Evolutionary conservation across 2,329 filamentous ascomycete species (phyloP).

Genomic region (Ophiostoma australiae): DNA sequence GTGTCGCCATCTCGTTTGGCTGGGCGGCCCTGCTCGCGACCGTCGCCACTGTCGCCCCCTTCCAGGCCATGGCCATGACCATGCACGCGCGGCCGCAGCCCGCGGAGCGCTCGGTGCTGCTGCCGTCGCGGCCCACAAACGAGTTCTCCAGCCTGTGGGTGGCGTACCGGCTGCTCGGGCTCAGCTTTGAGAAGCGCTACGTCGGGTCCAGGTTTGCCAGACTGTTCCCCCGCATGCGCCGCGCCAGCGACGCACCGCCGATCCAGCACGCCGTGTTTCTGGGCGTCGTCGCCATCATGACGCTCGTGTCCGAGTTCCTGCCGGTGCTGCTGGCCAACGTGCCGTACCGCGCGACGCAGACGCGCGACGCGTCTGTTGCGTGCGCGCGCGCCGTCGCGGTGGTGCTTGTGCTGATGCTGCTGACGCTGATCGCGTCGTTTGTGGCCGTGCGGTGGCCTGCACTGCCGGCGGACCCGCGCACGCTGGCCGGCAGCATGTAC

Average conservation of each 20-base stretch:
- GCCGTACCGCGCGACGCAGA: conserved; percentile 43
- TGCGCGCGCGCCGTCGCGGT: conserved; percentile 40
- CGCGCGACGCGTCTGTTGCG: conserved; percentile 37
- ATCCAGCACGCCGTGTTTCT: conserved; percentile 34
- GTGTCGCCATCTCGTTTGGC: conserved; percentile 40
- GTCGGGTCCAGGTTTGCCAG: not conserved
- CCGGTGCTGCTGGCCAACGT: conserved; percentile 47
- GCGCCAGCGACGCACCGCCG: conserved; percentile 6
- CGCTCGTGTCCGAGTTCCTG: conserved; percentile 47
- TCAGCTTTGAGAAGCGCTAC: not conserved
- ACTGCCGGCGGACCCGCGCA: conserved; percentile 46
- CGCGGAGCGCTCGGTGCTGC: conserved; percentile 38
- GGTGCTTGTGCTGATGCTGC: conserved; percentile 42
- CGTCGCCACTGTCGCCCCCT: conserved; percentile 28
- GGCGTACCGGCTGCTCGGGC: conserved; percentile 30
- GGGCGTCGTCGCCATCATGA: conserved; percentile 39
- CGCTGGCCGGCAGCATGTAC: conserved; percentile 43
- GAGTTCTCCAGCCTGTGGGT: conserved; percentile 43
- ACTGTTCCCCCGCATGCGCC: not conserved
- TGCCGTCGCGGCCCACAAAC: conserved; percentile 41
- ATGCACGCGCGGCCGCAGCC: conserved; percentile 33
- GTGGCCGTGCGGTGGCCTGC: conserved; percentile 41
- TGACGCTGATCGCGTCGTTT: conserved; percentile 36
- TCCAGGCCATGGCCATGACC: conserved; percentile 19
- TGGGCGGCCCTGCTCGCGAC: conserved; percentile 41